Base-by-base conservation (phyloP, 1,139 yeast species). In the Geotrichum citri-aurantii region DNA sequence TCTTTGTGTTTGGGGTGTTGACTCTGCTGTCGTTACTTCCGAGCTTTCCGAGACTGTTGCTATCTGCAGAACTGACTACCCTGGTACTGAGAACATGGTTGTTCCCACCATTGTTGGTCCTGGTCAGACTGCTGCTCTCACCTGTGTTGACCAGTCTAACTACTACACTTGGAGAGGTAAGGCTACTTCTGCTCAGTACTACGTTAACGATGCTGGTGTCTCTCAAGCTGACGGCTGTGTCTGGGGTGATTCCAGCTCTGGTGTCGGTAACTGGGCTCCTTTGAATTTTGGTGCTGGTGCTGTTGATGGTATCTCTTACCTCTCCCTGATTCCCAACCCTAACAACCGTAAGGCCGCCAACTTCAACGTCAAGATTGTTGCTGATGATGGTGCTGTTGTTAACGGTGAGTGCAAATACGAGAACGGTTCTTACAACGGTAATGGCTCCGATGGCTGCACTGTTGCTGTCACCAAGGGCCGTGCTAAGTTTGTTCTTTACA, bases 41-140 rank as follows among this genome's bases (percentile, higher is more conserved):
- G 77, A 86, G 68, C 77, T 88, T 63, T 73, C 75, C 64, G 71
- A 85, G 66, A 79, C 78, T 56, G 92, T 92, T 69, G 89, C 97
- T 62, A 79, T 92, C 69, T 92, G 99, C 81, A 86, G 97, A 80
- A 93, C 99, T 63, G 98, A 93, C 75, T 92, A 92, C 82, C 99
- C 98, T 70, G 98, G 98, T 79, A 86, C 97, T 64, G 99, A 92
- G 80, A 91, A 90, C 81, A 93, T 92, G 98, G 91, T 85, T 68
- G 81, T 92, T 64, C 98, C 98, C 73, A 92, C 97, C 63, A 77
- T 83, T 61, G 88, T 91, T 59, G 74, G 74, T 50, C 88, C 86
- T 63, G 96, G 96, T 68, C 72, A 77, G 49, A 66, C 81, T 49
- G 76, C 81, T 68, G 85, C 88, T 57, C 79, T 89, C 68, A 80